phyloP scores from a whole-genome alignment of 2,329 filamentous ascomycete species.

The Cercospora sp. region DNA sequence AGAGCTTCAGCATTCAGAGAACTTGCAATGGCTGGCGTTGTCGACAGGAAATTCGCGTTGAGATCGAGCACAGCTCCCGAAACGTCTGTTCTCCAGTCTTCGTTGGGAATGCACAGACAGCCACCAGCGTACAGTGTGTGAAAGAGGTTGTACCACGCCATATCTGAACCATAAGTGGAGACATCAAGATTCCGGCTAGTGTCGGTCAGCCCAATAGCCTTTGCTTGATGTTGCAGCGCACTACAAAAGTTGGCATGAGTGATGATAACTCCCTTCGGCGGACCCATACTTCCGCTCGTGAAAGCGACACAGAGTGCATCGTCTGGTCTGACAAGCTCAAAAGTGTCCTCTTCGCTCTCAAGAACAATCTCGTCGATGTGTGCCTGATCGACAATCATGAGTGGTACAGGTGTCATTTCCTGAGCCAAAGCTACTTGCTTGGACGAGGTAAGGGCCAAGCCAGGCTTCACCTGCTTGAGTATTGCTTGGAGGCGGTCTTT shows the following conservation, averaged over 20 bases:
- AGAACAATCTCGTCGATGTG: background rate
- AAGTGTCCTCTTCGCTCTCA: background rate
- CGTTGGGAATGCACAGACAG: slow-evolving; percentile 2
- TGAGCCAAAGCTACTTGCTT: background rate
- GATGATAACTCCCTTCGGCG: slow-evolving; percentile 18
- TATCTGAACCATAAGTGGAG: background rate
- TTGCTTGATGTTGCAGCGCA: slow-evolving; percentile 3
- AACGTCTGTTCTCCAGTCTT: background rate
- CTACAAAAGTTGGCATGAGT: slow-evolving; percentile 15
- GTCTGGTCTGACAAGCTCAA: background rate
- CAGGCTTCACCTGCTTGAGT: slow-evolving; percentile 30
- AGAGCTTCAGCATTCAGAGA: slow-evolving; percentile 6
- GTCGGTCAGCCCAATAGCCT: background rate
- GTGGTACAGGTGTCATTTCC: background rate
- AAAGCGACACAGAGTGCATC: slow-evolving; percentile 1
- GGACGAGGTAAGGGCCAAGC: slow-evolving; percentile 15
- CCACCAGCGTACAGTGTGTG: slow-evolving; percentile 3
- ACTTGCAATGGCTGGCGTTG: background rate
- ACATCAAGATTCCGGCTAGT: background rate
- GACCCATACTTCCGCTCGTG: slow-evolving; percentile 4
- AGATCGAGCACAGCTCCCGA: background rate
- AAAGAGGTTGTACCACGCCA: background rate
- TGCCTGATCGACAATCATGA: background rate
- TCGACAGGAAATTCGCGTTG: background rate
- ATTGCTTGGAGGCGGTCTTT: slow-evolving; percentile 10